Evolutionary conservation across 2,329 filamentous ascomycete genomes (phyloP).

Genomic region (Aureobasidium sp.): DNA sequence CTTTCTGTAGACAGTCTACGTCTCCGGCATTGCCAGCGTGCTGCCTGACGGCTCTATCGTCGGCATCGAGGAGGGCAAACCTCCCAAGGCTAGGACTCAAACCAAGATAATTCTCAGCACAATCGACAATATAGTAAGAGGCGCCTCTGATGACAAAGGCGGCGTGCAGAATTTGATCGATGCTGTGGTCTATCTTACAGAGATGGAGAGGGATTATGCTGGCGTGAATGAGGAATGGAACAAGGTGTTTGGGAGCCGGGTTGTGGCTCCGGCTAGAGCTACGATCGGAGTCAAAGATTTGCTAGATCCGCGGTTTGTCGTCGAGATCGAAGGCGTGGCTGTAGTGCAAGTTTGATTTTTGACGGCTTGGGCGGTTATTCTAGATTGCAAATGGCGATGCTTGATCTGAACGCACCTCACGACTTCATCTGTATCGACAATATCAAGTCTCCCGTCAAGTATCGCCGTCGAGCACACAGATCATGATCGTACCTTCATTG

Average conservation of each 20-base stretch:
- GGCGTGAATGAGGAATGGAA: conserved; percentile 43
- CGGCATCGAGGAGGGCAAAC: neutral
- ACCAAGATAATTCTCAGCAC: neutral
- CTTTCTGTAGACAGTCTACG: neutral
- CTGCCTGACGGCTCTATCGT: neutral
- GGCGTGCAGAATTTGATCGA: neutral
- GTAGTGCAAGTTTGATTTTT: neutral
- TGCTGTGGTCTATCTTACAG: conserved; percentile 34
- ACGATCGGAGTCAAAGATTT: conserved; percentile 17
- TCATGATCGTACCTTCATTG: too few relatives aligned
- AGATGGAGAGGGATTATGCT: conserved; percentile 36
- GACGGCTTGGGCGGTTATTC: too few relatives aligned
- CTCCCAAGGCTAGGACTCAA: neutral
- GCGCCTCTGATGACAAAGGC: neutral
- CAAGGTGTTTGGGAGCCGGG: conserved; percentile 33
- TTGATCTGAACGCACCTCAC: neutral
- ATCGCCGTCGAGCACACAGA: too few relatives aligned
- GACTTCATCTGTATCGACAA: neutral
- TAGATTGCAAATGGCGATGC: neutral
- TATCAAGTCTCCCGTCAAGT: too few relatives aligned
- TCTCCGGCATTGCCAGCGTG: neutral
- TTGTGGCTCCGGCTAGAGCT: conserved; percentile 30
- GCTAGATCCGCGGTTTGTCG: neutral
- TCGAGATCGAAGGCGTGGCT: neutral
- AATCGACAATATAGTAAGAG: neutral